Conservation (phyloP, 169 alveolate genomes). For the Plasmodium relictum region DNA sequence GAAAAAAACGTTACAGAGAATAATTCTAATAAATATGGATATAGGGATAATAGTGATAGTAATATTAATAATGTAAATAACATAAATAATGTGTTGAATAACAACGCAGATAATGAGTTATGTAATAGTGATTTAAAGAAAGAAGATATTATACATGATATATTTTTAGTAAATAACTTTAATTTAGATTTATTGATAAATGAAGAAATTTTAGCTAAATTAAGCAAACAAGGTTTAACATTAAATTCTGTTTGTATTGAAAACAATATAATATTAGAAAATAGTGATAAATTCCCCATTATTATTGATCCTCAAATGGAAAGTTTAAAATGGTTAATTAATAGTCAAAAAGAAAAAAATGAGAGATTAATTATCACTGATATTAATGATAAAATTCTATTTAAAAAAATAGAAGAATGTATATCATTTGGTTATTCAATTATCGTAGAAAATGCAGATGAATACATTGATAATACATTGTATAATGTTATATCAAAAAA, state of each 20-base stretch:
- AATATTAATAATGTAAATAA: background rate
- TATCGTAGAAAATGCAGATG: slow-evolving; percentile 95
- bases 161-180: slow-evolving; percentile 34
- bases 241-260: slow-evolving; percentile 95
- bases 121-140: background rate
- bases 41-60: background rate
- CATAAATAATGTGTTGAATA: background rate
- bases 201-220: slow-evolving; percentile 87
- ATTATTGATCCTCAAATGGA: slow-evolving; percentile 98
- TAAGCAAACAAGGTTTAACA: slow-evolving; percentile 95
- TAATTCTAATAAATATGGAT: background rate
- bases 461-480: slow-evolving; percentile 94
- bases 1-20: background rate
- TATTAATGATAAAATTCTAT: slow-evolving; percentile 83
- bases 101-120: slow-evolving; percentile 12
- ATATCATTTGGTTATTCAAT: slow-evolving; percentile 92
- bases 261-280: slow-evolving; percentile 95
- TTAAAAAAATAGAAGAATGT: slow-evolving; percentile 89
- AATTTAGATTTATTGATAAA: slow-evolving; percentile 70
- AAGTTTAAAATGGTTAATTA: slow-evolving; percentile 96
- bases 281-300: slow-evolving; percentile 95
- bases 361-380: slow-evolving; percentile 87
- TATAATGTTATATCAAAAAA: slow-evolving; percentile 95
- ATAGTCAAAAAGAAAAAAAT: slow-evolving; percentile 92
- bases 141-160: slow-evolving; percentile 27